A percentile compares a stretch with the other conserved stretches of the same genome.
Evolutionary conservation across 768 basidiomycete species (phyloP).

Genomic region (Leccinum subtestaceum): DNA sequence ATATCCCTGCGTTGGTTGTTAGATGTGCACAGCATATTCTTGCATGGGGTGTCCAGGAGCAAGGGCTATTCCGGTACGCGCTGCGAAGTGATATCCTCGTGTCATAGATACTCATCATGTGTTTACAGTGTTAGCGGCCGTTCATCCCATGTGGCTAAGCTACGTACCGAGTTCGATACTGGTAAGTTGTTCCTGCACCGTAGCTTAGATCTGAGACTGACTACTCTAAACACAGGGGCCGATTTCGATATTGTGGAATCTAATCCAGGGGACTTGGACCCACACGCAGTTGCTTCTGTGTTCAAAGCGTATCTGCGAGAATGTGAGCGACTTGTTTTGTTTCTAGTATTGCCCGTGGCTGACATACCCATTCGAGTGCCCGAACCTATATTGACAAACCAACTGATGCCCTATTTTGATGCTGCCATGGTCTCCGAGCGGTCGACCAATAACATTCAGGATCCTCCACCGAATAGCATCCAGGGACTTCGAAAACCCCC

Average conservation of each 20-base stretch:
- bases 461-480: conserved; percentile 36
- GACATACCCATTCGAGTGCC: conserved; percentile 58
- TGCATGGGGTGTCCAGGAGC: conserved; percentile 82
- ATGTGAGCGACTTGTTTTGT: conserved; percentile 51
- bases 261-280: conserved; percentile 85
- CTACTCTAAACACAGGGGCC: conserved; percentile 49
- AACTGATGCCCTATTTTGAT: conserved; percentile 74
- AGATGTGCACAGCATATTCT: conserved; percentile 81
- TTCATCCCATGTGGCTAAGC: conserved; percentile 70
- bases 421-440: conserved; percentile 62
- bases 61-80: conserved; percentile 79
- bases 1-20: conserved; percentile 73
- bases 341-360: conserved; percentile 1
- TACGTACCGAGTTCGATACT: conserved; percentile 80
- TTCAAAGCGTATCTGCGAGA: conserved; percentile 94
- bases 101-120: conserved; percentile 9
- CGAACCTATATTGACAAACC: conserved; percentile 76
- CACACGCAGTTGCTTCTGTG: conserved; percentile 88
- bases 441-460: conserved; percentile 29
- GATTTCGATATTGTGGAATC: conserved; percentile 82
- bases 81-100: neutral
- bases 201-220: conserved; percentile 6
- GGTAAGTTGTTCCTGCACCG: conserved; percentile 39
- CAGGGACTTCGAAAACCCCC: conserved; percentile 66
- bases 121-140: conserved; percentile 71